Evolutionary conservation across 129 eudicot genomes (phyloP).

Genomic region (Pittosporum tobira): DNA sequence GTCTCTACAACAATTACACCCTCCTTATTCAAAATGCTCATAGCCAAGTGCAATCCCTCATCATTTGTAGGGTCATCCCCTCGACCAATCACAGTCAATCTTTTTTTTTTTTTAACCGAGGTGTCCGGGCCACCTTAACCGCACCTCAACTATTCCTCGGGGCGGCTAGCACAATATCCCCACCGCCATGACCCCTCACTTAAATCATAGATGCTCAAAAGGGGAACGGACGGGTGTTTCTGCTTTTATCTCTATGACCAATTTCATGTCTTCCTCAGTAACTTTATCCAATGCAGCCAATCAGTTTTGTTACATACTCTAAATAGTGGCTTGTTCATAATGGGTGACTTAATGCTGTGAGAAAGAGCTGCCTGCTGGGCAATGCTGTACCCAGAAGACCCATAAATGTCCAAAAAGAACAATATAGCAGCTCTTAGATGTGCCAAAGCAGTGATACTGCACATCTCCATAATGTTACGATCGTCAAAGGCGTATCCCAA

Average conservation of each 20-base stretch:
- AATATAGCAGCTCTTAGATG: slow-evolving; percentile 88
- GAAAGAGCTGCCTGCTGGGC: slow-evolving; percentile 91
- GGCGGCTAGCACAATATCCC: too few species aligned
- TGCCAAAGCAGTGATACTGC: slow-evolving; percentile 90
- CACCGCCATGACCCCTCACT: too few species aligned
- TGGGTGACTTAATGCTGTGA: slow-evolving; percentile 78
- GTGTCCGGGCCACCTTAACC: too few species aligned
- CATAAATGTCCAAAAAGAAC: slow-evolving; percentile 82
- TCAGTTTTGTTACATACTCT: slow-evolving; percentile 91
- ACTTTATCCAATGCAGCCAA: slow-evolving; percentile 60
- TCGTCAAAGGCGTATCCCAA: slow-evolving; percentile 84
- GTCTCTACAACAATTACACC: slow-evolving; percentile 82
- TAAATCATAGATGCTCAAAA: too few species aligned
- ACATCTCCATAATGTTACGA: slow-evolving; percentile 88
- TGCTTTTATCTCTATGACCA: slow-evolving; percentile 79
- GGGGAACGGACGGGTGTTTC: too few species aligned
- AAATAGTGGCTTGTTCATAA: slow-evolving; percentile 83
- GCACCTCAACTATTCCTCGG: too few species aligned
- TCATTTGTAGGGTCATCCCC: slow-evolving; percentile 74
- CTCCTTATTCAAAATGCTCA: slow-evolving; percentile 86
- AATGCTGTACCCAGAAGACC: slow-evolving; percentile 87
- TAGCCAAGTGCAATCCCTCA: slow-evolving; percentile 56
- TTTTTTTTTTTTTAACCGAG: too few species aligned
- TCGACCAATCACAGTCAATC: slow-evolving; percentile 66
- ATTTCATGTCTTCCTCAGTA: slow-evolving; percentile 73